Percentiles rank a stretch among this genome's conserved stretches.
phyloP scores from a whole-genome alignment of 345 rosid species.

The Gossypium australe region DNA sequence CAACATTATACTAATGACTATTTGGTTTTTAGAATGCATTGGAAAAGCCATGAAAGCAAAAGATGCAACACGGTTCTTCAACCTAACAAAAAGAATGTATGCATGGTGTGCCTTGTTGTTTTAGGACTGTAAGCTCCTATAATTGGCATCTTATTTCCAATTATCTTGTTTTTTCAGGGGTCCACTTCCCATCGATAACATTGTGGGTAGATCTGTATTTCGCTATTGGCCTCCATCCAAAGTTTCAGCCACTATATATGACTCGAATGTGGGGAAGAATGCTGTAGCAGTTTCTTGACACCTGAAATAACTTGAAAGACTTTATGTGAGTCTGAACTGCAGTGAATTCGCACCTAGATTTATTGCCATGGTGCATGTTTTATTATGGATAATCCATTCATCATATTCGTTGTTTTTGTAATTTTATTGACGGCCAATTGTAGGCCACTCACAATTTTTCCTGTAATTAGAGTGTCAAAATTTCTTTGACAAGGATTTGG shows the following conservation, averaged over 20 bases:
- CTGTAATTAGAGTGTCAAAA: constrained; percentile 6
- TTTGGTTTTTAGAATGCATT: background rate
- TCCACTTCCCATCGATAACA: constrained; percentile 63
- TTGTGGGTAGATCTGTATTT: constrained; percentile 65
- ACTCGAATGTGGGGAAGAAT: constrained; percentile 24
- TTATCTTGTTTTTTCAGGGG: constrained; percentile 48
- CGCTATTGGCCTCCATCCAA: constrained; percentile 73
- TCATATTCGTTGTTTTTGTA: constrained; percentile 14
- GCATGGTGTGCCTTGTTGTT: background rate
- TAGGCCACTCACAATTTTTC: constrained; percentile 7
- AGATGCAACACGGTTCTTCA: background rate
- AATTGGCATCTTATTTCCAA: background rate
- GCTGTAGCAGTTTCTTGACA: constrained; percentile 44
- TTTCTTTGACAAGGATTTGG: background rate
- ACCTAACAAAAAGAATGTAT: background rate
- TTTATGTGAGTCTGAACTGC: constrained; percentile 10
- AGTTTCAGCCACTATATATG: constrained; percentile 51
- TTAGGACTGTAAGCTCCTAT: background rate
- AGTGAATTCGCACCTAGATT: constrained; percentile 7
- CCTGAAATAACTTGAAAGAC: background rate
- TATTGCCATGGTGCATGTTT: constrained; percentile 9
- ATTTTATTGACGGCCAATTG: constrained; percentile 5
- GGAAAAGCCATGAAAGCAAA: constrained; percentile 7
- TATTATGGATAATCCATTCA: constrained; percentile 14
- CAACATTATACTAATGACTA: background rate